Conservation (phyloP, 345 rosid genomes). For the Dipteronia dyeriana region DNA sequence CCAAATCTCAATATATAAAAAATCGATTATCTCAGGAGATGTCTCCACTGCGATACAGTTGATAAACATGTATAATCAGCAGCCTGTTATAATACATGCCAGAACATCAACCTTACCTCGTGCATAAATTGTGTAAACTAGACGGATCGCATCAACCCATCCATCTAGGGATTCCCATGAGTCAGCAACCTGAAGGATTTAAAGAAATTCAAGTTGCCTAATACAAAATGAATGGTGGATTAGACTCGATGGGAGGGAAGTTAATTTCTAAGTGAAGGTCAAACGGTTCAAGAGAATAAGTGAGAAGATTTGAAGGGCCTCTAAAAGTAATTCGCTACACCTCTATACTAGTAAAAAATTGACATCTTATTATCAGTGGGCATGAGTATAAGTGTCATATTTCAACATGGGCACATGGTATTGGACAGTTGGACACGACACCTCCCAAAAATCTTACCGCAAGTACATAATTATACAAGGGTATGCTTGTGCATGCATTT, state of each 20-base stretch:
- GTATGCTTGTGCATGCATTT: not conserved
- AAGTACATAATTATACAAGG: not conserved
- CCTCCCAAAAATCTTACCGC: not conserved
- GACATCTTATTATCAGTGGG: not conserved
- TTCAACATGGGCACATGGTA: too few species aligned
- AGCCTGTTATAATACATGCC: slow-evolving; percentile 84
- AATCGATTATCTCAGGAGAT: slow-evolving; percentile 1
- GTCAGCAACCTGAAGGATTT: slow-evolving; percentile 74
- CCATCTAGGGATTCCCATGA: slow-evolving; percentile 96
- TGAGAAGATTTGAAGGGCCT: not conserved
- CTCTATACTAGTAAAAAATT: not conserved
- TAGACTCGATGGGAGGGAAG: not conserved
- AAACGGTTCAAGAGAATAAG: not conserved
- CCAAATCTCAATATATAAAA: slow-evolving; percentile 21
- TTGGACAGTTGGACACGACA: not conserved
- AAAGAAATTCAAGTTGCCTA: not conserved
- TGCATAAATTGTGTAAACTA: slow-evolving; percentile 87
- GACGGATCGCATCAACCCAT: slow-evolving; percentile 94
- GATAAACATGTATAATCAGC: slow-evolving; percentile 31
- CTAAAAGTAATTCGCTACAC: not conserved
- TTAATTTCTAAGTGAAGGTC: not conserved
- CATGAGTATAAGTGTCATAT: too few species aligned
- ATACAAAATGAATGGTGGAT: not conserved
- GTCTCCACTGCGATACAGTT: slow-evolving; percentile 13
- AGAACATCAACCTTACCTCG: slow-evolving; percentile 88